Percentiles rank a stretch among this genome's conserved stretches.
Evolutionary conservation across 2,329 filamentous ascomycete genomes (phyloP).

Genomic region (Fusarium duplospermum): DNA sequence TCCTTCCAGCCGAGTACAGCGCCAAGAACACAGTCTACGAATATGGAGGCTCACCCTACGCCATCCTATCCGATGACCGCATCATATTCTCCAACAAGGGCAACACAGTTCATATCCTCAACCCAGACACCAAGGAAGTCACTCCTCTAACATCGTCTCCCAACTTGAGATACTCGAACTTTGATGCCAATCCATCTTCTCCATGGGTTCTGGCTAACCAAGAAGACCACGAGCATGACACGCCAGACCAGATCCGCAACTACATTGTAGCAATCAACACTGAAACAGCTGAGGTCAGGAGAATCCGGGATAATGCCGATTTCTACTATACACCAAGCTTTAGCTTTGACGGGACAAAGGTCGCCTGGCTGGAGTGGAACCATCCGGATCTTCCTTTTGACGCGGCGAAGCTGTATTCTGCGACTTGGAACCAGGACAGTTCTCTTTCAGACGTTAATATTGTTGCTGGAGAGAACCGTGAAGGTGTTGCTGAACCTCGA

Average conservation of each 20-base stretch:
- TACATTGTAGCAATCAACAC: slow-evolving; percentile 55
- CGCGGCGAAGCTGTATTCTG: slow-evolving; percentile 57
- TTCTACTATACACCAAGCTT: slow-evolving; percentile 65
- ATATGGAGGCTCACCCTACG: slow-evolving; percentile 62
- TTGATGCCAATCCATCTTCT: slow-evolving; percentile 53
- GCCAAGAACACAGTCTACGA: slow-evolving; percentile 62
- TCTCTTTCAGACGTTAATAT: slow-evolving; percentile 46
- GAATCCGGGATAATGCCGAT: slow-evolving; percentile 58
- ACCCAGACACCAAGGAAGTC: slow-evolving; percentile 51
- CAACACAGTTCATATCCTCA: slow-evolving; percentile 56
- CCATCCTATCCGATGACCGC: slow-evolving; percentile 51
- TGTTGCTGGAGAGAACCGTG: slow-evolving; percentile 56
- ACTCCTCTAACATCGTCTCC: slow-evolving; percentile 47
- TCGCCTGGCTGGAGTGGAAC: slow-evolving; percentile 67
- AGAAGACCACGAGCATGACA: slow-evolving; percentile 59
- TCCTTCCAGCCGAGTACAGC: slow-evolving; percentile 58
- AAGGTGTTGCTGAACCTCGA: slow-evolving; percentile 61
- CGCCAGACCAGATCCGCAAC: slow-evolving; percentile 49
- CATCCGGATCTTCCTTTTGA: slow-evolving; percentile 66
- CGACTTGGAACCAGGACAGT: slow-evolving; percentile 53
- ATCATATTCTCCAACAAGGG: slow-evolving; percentile 61
- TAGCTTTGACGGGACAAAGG: slow-evolving; percentile 56
- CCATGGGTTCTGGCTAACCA: slow-evolving; percentile 62
- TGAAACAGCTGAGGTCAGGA: slow-evolving; percentile 54
- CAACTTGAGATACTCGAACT: slow-evolving; percentile 59